Evolutionary conservation across 495 filamentous ascomycete species (phyloP).

Genomic region (Xylaria sp.): DNA sequence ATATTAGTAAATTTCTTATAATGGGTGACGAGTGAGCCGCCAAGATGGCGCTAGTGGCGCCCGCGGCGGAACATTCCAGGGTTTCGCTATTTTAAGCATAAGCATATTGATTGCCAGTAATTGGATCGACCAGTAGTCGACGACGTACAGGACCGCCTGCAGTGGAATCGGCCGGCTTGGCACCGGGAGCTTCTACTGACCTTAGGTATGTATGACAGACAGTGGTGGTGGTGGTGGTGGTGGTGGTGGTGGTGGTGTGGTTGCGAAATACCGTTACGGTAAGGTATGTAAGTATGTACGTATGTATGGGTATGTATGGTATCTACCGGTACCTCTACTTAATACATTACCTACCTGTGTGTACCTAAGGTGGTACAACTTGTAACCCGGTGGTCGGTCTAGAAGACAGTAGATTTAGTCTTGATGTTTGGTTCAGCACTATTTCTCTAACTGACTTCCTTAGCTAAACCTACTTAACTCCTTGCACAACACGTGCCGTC

Average conservation of each 20-base stretch:
- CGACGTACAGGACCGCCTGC: conserved; percentile 14
- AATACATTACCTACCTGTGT: too few species aligned
- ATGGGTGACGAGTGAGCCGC: conserved; percentile 17
- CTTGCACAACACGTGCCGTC: conserved; percentile 8
- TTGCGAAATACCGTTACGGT: not conserved
- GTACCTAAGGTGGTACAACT: not conserved
- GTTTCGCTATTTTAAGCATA: conserved; percentile 24
- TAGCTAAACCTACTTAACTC: too few species aligned
- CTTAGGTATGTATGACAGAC: not conserved
- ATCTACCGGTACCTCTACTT: too few species aligned
- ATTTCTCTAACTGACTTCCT: too few species aligned
- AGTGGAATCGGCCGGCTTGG: conserved; percentile 25
- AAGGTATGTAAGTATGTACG: too few species aligned
- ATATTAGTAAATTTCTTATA: conserved; percentile 19
- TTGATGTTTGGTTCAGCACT: not conserved
- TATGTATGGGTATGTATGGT: too few species aligned
- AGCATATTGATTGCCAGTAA: not conserved
- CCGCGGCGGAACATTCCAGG: conserved; percentile 2
- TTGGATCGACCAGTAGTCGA: conserved; percentile 2
- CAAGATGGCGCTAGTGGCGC: conserved; percentile 13
- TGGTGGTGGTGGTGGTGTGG: too few species aligned
- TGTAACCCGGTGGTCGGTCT: not conserved
- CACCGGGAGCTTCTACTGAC: not conserved
- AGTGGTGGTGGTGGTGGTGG: too few species aligned
- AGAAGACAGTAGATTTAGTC: not conserved